Evolutionary conservation across 2,329 filamentous ascomycete species (phyloP).

Genomic region (Colletotrichum endophyticum): DNA sequence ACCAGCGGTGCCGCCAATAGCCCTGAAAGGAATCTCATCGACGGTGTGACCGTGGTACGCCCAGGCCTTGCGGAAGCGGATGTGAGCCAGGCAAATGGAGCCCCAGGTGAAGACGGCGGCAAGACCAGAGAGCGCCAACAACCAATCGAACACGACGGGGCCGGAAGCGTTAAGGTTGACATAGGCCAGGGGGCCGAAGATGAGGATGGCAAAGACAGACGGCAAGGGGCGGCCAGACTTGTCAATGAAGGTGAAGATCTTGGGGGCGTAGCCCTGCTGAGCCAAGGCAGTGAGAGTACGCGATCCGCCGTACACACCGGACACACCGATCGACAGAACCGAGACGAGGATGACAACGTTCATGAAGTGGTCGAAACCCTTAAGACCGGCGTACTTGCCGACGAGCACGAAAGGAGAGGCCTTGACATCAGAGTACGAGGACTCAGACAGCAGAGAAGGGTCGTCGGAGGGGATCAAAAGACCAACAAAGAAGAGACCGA

Average conservation of each 20-base stretch:
- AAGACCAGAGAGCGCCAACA: constrained; percentile 67
- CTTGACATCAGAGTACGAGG: constrained; percentile 41
- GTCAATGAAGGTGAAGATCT: constrained; percentile 58
- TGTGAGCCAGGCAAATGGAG: constrained; percentile 68
- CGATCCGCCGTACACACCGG: constrained; percentile 59
- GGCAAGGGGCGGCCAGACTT: constrained; percentile 54
- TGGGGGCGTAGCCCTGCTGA: constrained; percentile 59
- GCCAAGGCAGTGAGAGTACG: constrained; percentile 61
- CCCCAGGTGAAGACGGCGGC: constrained; percentile 70
- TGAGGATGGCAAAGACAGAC: constrained; percentile 47
- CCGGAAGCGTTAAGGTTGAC: constrained; percentile 51
- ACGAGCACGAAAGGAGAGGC: constrained; percentile 23
- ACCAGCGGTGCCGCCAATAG: constrained; percentile 64
- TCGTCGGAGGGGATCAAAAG: constrained; percentile 49
- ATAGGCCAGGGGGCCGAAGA: constrained; percentile 53
- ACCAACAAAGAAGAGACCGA: constrained; percentile 53
- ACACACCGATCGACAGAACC: constrained; percentile 60
- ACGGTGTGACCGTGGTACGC: constrained; percentile 58
- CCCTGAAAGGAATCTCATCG: constrained; percentile 69
- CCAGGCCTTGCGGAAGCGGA: constrained; percentile 70
- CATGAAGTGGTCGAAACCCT: constrained; percentile 55
- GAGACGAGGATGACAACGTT: constrained; percentile 59
- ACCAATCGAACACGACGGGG: constrained; percentile 64
- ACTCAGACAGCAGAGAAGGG: constrained; percentile 46
- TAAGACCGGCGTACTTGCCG: constrained; percentile 48